phyloP scores from a whole-genome alignment of 345 rosid genomes.

The Luvunga scandens region DNA sequence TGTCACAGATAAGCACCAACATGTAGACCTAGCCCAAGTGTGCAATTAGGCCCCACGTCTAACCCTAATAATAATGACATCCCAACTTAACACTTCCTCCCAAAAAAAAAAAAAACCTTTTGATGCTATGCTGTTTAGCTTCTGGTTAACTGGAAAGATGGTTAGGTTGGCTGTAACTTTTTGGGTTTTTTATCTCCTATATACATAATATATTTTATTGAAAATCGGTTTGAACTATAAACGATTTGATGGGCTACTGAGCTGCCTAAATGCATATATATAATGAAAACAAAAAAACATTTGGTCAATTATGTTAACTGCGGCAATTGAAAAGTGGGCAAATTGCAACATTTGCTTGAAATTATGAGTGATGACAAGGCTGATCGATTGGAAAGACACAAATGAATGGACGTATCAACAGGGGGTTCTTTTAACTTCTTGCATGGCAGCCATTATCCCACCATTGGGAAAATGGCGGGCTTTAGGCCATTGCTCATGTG shows the following conservation, averaged over 20 bases:
- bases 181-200: too few relatives aligned
- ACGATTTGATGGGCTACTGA: constrained; percentile 15
- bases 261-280: too few relatives aligned
- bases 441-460: constrained; percentile 46
- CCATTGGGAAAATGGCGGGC: constrained; percentile 16
- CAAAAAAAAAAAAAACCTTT: neutral
- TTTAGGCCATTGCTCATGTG: constrained; percentile 35
- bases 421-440: constrained; percentile 11
- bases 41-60: constrained; percentile 38
- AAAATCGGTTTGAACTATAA: neutral
- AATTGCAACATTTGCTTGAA: neutral
- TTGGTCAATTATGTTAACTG: neutral
- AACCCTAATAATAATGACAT: constrained; percentile 41
- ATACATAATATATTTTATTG: too few relatives aligned
- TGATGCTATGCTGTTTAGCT: too few relatives aligned
- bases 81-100: constrained; percentile 28
- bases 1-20: constrained; percentile 58
- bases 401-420: constrained; percentile 28
- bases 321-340: neutral
- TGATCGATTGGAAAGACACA: constrained; percentile 6
- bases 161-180: constrained; percentile 9
- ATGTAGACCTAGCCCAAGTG: constrained; percentile 53
- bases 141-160: neutral
- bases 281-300: constrained; percentile 5
- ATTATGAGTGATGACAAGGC: constrained; percentile 22